phyloP scores from a whole-genome alignment of 2,329 filamentous ascomycete species.

The Trichoderma harzianum region DNA sequence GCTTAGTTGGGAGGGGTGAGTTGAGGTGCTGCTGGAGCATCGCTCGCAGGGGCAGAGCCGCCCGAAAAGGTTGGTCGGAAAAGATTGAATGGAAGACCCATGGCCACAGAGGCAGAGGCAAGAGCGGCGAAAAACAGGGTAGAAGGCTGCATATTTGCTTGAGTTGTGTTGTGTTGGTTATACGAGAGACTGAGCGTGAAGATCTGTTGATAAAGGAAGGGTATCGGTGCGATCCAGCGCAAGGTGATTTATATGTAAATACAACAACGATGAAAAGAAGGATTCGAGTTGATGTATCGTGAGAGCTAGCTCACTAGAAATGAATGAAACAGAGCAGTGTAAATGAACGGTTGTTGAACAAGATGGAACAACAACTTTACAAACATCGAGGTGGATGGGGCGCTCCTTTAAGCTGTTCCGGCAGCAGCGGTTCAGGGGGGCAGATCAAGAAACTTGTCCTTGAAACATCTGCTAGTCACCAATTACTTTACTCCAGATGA shows the following conservation, averaged over 20 bases:
- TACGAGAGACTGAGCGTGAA: background rate
- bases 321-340: background rate
- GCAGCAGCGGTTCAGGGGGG: background rate
- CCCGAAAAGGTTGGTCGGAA: conserved; percentile 13
- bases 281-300: background rate
- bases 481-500: background rate
- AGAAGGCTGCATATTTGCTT: conserved; percentile 24
- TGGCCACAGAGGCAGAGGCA: conserved; percentile 20
- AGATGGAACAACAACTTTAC: background rate
- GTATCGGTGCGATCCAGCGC: conserved; percentile 10
- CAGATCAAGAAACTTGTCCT: background rate
- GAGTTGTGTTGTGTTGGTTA: background rate
- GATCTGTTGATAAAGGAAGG: background rate
- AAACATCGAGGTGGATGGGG: background rate
- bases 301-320: conserved; percentile 1
- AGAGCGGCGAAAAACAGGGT: conserved; percentile 23
- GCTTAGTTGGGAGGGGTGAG: background rate
- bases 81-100: conserved; percentile 24
- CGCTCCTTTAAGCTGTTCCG: background rate
- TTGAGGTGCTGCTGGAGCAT: background rate
- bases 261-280: background rate
- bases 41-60: background rate
- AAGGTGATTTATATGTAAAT: background rate
- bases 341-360: background rate
- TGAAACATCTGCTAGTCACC: background rate